A percentile compares a stretch with the other conserved stretches of the same genome.
Evolutionary conservation across 2,329 filamentous ascomycete species (phyloP).

Genomic region (Neoarthrinium moseri): DNA sequence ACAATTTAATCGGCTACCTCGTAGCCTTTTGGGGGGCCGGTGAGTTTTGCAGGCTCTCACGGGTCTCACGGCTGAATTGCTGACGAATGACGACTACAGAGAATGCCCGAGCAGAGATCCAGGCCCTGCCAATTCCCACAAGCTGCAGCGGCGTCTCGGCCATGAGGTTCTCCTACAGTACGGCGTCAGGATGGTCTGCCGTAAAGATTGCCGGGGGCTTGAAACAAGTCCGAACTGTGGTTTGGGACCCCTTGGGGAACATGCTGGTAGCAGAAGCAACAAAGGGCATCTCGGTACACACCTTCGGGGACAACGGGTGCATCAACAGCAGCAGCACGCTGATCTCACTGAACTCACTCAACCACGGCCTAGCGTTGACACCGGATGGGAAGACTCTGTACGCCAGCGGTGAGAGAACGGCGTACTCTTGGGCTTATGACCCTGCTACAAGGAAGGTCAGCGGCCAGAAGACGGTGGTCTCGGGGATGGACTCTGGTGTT

Average conservation of each 20-base stretch:
- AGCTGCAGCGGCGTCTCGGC: slow-evolving; percentile 32
- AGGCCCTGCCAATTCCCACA: slow-evolving; percentile 29
- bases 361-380: slow-evolving; percentile 38
- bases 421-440: slow-evolving; percentile 59
- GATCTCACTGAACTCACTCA: slow-evolving; percentile 26
- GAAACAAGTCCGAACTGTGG: slow-evolving; percentile 20
- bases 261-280: slow-evolving; percentile 34
- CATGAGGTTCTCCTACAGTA: slow-evolving; percentile 29
- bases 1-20: too few species aligned
- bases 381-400: slow-evolving; percentile 38
- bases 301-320: slow-evolving; percentile 38
- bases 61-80: too few species aligned
- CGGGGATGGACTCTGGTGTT: slow-evolving; percentile 36
- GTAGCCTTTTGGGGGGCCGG: too few species aligned
- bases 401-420: slow-evolving; percentile 37
- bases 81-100: too few species aligned
- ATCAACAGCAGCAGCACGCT: slow-evolving; percentile 23
- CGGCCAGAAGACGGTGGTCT: slow-evolving; percentile 37
- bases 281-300: slow-evolving; percentile 36
- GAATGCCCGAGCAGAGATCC: slow-evolving; percentile 13
- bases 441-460: slow-evolving; percentile 42
- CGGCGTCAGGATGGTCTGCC: slow-evolving; percentile 32
- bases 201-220: slow-evolving; percentile 23
- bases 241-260: slow-evolving; percentile 20
- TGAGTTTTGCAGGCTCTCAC: too few species aligned